Percentiles rank a stretch among this genome's conserved stretches.
Evolutionary conservation across 2,329 filamentous ascomycete genomes (phyloP).

Genomic region (Pseudocercospora cruenta): DNA sequence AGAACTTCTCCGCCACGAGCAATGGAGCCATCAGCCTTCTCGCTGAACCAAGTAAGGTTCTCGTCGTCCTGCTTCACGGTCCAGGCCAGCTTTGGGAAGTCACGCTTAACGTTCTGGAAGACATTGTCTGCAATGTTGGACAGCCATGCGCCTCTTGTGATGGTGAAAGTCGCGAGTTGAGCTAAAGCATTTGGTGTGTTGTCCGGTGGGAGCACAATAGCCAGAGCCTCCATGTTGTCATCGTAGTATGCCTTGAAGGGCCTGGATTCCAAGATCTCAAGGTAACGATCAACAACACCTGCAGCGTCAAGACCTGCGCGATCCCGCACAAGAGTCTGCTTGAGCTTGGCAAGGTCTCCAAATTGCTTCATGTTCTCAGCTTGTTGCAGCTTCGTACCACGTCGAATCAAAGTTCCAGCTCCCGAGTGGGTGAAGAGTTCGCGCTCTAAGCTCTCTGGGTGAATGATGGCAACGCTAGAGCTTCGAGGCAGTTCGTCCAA

Average conservation of each 20-base stretch:
- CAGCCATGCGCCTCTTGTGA: slow-evolving; percentile 92
- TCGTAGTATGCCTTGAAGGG: slow-evolving; percentile 94
- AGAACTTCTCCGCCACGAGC: slow-evolving; percentile 79
- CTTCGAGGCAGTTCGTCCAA: slow-evolving; percentile 85
- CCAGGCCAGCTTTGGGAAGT: slow-evolving; percentile 89
- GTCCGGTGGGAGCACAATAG: slow-evolving; percentile 78
- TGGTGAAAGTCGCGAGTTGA: slow-evolving; percentile 85
- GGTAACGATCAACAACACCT: slow-evolving; percentile 82
- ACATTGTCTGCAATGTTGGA: slow-evolving; percentile 95
- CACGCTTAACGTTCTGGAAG: slow-evolving; percentile 90
- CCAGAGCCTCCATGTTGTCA: slow-evolving; percentile 88
- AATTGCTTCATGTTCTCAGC: slow-evolving; percentile 74
- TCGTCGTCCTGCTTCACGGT: slow-evolving; percentile 96
- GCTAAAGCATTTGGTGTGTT: slow-evolving; percentile 70
- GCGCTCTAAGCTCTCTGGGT: slow-evolving; percentile 92
- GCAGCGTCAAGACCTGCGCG: slow-evolving; percentile 79
- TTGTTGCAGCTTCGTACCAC: slow-evolving; percentile 85
- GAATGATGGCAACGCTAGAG: slow-evolving; percentile 95
- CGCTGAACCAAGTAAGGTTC: slow-evolving; percentile 97
- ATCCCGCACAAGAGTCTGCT: slow-evolving; percentile 80
- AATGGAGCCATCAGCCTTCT: slow-evolving; percentile 92
- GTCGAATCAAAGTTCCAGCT: slow-evolving; percentile 87
- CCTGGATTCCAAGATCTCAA: slow-evolving; percentile 74
- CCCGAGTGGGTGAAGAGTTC: slow-evolving; percentile 96
- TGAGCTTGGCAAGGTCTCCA: slow-evolving; percentile 73